Evolutionary conservation across 352 stramenopile species (phyloP), one percentile per base, ranked within the genome.

Genomic region (Globisporangium takayamanum): DNA sequence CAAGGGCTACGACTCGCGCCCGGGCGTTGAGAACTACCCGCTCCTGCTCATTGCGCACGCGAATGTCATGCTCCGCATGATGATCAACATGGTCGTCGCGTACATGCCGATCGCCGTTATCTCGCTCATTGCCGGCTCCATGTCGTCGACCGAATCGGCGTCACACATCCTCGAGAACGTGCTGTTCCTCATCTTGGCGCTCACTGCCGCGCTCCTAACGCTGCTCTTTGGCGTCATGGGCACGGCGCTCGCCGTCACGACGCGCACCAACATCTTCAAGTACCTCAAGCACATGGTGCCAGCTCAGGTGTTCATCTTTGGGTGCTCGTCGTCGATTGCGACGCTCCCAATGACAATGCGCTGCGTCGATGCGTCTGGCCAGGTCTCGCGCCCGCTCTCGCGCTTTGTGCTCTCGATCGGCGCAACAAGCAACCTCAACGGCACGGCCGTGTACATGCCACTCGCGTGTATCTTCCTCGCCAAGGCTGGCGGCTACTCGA

Each of bases 321-420:
- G 79, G 12, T 94, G 76, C 53, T 86, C 80, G 44, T 92, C 81
- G 16, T 94, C 84, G 36, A 87, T 92, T 50, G 84, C 81, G 33
- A 90, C 81, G 62, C 67, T 94, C 53, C 84, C 81, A 1, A 76
- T 92, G 52, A 92, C 82, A 18, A 73, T 89, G 70, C 82, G 79
- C 11, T 92, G 79, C 57, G 74, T 92, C 39, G 82, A 89, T 55
- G 60, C 72, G 15, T 84, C 80, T 14, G 75, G 73, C 16, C 70
- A 88, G 58, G 79, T 91, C 22, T 86, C 80, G 28, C 70, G 66
- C 45, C 62, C 81, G 41, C 60, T 91, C 5, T 73, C 77, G 8
- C 72, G 78, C 22, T 89, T 91, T 48, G 70, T 89, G 26, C 57
- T 93, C 50, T 76, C 78, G 53, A 68, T 93, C 20, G 80, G 77